A percentile compares a stretch with the other conserved stretches of the same genome.
These are phyloP conservation scores for Westerdykella aurantiaca DNA, from an alignment of 2,329 filamentous ascomycete genomes.

Conservation along the genomic window DNA sequence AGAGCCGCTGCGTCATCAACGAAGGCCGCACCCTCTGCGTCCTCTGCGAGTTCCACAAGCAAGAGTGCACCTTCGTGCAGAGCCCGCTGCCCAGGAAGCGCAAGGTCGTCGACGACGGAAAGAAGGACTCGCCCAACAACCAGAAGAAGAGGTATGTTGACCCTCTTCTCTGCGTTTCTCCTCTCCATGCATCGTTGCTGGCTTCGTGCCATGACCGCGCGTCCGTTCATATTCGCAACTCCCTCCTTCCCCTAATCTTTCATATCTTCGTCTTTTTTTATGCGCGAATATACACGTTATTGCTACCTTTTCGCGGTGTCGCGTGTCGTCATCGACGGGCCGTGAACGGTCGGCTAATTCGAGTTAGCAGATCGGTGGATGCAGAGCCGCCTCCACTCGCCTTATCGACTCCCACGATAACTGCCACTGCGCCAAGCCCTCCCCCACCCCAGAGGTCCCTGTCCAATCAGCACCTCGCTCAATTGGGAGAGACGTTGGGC, in stretches of 20 bases:
- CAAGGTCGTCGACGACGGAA: conserved; percentile 62
- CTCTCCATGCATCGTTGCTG: too few relatives aligned
- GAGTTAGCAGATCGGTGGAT: conserved; percentile 32
- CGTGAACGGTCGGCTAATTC: conserved; percentile 17
- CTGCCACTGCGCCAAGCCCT: conserved; percentile 36
- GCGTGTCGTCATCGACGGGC: conserved; percentile 5
- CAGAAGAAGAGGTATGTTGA: conserved; percentile 62
- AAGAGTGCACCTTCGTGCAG: conserved; percentile 72
- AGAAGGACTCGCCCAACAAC: conserved; percentile 52
- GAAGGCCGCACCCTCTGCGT: conserved; percentile 68
- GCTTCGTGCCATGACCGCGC: background rate
- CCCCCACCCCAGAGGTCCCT: conserved; percentile 27
- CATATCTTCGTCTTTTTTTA: background rate
- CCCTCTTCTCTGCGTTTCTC: conserved; percentile 9
- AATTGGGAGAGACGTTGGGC: conserved; percentile 53
- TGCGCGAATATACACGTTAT: background rate
- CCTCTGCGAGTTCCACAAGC: conserved; percentile 69
- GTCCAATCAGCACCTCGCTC: conserved; percentile 28
- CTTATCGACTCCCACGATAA: conserved; percentile 37
- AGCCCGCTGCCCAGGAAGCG: conserved; percentile 75
- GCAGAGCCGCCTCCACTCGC: conserved; percentile 37
- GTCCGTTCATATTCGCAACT: background rate
- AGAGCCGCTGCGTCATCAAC: conserved; percentile 71
- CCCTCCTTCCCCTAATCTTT: background rate
- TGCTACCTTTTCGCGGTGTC: background rate